Evolutionary conservation across 179 eudicot genomes (phyloP).

Genomic region (Drosera spatulata): DNA sequence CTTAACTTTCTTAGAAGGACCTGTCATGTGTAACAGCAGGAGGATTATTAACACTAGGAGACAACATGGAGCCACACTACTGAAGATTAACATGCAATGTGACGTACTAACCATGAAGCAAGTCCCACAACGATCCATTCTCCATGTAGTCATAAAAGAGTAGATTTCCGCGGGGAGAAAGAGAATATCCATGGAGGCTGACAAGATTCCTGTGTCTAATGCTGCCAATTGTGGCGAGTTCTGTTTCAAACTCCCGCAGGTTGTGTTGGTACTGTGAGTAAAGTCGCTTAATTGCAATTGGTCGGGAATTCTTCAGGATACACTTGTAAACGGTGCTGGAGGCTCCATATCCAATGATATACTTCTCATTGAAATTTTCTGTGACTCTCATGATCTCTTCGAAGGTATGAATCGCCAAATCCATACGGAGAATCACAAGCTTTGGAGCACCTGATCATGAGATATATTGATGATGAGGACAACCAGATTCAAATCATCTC

Average conservation of each 20-base stretch:
- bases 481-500: no score
- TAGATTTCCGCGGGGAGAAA: conserved; percentile 46
- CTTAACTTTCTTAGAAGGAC: conserved; percentile 44
- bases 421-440: conserved; percentile 61
- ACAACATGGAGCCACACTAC: not conserved
- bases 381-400: conserved; percentile 58
- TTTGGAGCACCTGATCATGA: conserved; percentile 35
- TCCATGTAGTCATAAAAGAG: conserved; percentile 30
- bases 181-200: conserved; percentile 53
- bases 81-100: not conserved
- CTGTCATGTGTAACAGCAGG: conserved; percentile 7
- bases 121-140: conserved; percentile 51
- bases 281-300: conserved; percentile 58
- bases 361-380: conserved; percentile 52
- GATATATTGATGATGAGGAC: no score
- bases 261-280: conserved; percentile 32
- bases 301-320: conserved; percentile 48
- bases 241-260: conserved; percentile 49
- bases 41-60: not conserved
- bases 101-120: conserved; percentile 43
- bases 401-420: conserved; percentile 54
- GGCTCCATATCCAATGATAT: conserved; percentile 55
- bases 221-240: conserved; percentile 52
- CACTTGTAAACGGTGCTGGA: conserved; percentile 65
- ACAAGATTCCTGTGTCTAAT: conserved; percentile 57